Conservation (phyloP, 192 early-diverging fungal species). For the Coemansia sp. region DNA sequence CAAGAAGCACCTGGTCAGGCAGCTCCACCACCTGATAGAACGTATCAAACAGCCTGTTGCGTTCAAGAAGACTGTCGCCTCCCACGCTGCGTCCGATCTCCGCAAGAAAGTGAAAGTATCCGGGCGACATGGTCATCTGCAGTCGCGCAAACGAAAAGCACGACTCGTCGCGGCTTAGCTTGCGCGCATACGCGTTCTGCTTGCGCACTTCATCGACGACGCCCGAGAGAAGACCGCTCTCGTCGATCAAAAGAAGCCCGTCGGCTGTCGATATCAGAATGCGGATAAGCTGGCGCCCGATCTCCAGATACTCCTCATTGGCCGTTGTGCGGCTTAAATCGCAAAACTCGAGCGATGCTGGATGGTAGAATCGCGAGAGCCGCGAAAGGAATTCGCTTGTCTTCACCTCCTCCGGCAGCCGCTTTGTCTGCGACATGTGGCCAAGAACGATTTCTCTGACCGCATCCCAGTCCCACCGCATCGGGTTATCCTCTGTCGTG, state of each 20-base stretch:
- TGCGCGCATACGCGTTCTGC: slow-evolving; percentile 40
- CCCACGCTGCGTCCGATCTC: slow-evolving; percentile 48
- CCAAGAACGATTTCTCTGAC: slow-evolving; percentile 43
- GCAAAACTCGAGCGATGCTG: slow-evolving; percentile 53
- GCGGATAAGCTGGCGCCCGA: slow-evolving; percentile 51
- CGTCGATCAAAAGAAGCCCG: slow-evolving; percentile 51
- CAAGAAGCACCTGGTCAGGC: slow-evolving; percentile 48
- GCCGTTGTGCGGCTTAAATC: slow-evolving; percentile 47
- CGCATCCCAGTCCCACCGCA: slow-evolving; percentile 53
- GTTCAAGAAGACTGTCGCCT: slow-evolving; percentile 47
- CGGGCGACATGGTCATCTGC: slow-evolving; percentile 58
- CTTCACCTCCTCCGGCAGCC: slow-evolving; percentile 34
- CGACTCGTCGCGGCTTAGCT: slow-evolving; percentile 49
- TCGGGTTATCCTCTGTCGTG: slow-evolving; percentile 48
- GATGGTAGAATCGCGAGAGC: slow-evolving; percentile 48
- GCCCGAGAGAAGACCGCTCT: slow-evolving; percentile 44
- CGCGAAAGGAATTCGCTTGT: slow-evolving; percentile 36
- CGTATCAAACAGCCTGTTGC: slow-evolving; percentile 49
- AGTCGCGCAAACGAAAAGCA: slow-evolving; percentile 54
- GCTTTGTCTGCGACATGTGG: slow-evolving; percentile 23
- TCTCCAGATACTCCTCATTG: slow-evolving; percentile 56
- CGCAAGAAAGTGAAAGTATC: slow-evolving; percentile 55
- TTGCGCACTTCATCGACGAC: slow-evolving; percentile 53
- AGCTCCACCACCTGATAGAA: slow-evolving; percentile 57
- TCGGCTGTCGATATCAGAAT: slow-evolving; percentile 54